These are phyloP conservation scores for Chytriomyces sp. DNA, from an alignment of 192 early-diverging fungal genomes.

Conservation along the genomic window DNA sequence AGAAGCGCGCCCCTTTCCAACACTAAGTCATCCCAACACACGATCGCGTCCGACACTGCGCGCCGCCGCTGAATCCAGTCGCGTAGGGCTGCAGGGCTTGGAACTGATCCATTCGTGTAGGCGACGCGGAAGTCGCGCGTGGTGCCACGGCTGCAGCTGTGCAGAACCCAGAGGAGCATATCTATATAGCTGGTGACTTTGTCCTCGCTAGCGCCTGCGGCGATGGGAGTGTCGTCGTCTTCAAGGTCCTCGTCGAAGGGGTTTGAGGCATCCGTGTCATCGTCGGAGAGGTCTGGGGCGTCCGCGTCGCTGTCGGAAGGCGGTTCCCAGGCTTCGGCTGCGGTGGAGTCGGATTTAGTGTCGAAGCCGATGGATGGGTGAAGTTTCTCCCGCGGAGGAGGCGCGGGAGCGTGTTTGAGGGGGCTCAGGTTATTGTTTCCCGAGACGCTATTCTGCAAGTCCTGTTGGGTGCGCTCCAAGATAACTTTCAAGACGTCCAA, in stretches of 20 bases:
- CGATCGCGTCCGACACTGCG: neutral
- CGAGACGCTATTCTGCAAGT: neutral
- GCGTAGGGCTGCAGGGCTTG: neutral
- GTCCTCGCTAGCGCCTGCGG: neutral
- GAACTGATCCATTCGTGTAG: neutral
- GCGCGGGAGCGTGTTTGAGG: neutral
- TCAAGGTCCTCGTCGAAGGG: neutral
- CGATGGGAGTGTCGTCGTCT: neutral
- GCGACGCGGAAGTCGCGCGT: constrained; percentile 7
- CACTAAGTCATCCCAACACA: neutral
- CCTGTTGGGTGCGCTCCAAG: neutral
- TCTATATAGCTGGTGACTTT: neutral
- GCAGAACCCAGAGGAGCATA: neutral
- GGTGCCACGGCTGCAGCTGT: neutral
- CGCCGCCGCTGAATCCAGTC: neutral
- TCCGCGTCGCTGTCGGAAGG: neutral
- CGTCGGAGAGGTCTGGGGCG: neutral
- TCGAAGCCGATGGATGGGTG: neutral
- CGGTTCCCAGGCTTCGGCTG: neutral
- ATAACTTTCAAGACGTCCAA: neutral
- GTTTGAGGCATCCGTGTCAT: neutral
- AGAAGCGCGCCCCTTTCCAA: neutral
- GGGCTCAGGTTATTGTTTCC: neutral
- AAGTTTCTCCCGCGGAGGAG: neutral
- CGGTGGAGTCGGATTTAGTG: neutral